These are phyloP conservation scores for Coniosporium apollinis DNA, from an alignment of 495 filamentous ascomycete genomes.

Conservation along the genomic window DNA sequence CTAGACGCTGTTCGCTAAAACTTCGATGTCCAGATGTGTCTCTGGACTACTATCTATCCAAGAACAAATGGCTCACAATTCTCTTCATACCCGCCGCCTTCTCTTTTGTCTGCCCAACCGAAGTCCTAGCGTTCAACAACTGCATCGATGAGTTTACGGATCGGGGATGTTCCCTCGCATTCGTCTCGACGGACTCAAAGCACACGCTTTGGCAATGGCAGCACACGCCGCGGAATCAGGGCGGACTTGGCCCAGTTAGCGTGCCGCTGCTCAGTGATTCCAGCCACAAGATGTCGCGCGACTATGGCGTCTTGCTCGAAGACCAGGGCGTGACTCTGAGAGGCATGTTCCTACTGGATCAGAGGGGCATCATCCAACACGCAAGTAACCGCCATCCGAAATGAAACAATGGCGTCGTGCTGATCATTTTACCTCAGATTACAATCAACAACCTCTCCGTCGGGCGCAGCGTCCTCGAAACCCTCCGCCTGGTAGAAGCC, in stretches of 20 bases:
- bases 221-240: conserved; percentile 8
- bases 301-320: conserved; percentile 12
- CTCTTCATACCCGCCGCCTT: conserved; percentile 14
- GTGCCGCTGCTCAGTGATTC: conserved; percentile 11
- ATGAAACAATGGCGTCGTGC: neutral
- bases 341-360: conserved; percentile 12
- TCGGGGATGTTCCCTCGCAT: conserved; percentile 7
- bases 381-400: neutral
- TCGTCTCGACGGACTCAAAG: conserved; percentile 22
- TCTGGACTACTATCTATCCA: conserved; percentile 5
- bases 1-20: neutral
- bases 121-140: conserved; percentile 14
- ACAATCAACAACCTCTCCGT: conserved; percentile 11
- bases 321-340: conserved; percentile 11
- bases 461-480: conserved; percentile 11
- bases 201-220: conserved; percentile 12
- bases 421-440: neutral
- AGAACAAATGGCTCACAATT: conserved; percentile 8
- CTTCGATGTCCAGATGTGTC: conserved; percentile 6
- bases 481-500: conserved; percentile 11
- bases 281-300: conserved; percentile 11
- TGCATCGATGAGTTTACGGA: conserved; percentile 10
- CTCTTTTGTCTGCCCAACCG: conserved; percentile 14
- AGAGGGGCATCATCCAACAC: conserved; percentile 8
- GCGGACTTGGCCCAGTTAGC: conserved; percentile 9